Evolutionary conservation across 2,329 filamentous ascomycete genomes (phyloP).

Genomic region (Metarhizium album): DNA sequence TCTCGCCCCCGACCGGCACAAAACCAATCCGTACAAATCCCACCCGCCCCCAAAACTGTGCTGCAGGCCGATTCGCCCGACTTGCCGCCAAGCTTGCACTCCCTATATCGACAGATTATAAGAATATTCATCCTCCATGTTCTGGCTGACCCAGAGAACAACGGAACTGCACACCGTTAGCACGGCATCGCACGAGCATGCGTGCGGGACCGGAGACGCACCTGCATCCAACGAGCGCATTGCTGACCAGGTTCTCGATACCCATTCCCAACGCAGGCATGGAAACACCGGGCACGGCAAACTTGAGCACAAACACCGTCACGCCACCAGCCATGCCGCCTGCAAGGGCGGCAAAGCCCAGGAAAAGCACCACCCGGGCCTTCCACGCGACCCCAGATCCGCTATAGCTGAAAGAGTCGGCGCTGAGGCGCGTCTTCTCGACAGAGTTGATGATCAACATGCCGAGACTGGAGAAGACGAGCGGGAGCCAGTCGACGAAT

Average conservation of each 20-base stretch:
- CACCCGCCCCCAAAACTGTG: neutral
- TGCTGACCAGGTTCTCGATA: constrained; percentile 55
- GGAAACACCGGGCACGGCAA: constrained; percentile 42
- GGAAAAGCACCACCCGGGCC: constrained; percentile 55
- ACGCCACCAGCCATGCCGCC: constrained; percentile 60
- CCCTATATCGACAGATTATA: constrained; percentile 49
- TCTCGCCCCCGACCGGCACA: neutral
- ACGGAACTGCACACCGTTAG: constrained; percentile 37
- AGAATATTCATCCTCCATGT: constrained; percentile 62
- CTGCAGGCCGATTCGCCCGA: neutral
- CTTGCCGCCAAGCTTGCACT: neutral
- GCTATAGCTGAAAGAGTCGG: constrained; percentile 52
- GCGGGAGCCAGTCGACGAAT: constrained; percentile 60
- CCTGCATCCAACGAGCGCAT: constrained; percentile 52
- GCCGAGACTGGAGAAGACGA: constrained; percentile 55
- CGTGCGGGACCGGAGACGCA: constrained; percentile 24
- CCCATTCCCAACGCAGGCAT: constrained; percentile 56
- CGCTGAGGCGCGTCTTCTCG: constrained; percentile 53
- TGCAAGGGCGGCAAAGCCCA: constrained; percentile 54
- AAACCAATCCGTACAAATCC: no score
- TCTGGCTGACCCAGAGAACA: constrained; percentile 58
- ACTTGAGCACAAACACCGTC: constrained; percentile 58
- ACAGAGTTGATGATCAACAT: constrained; percentile 65
- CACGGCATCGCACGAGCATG: neutral
- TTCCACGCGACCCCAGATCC: constrained; percentile 57